Conservation (phyloP, 352 stramenopile genomes). For the Pilasporangium apinafurcum region DNA sequence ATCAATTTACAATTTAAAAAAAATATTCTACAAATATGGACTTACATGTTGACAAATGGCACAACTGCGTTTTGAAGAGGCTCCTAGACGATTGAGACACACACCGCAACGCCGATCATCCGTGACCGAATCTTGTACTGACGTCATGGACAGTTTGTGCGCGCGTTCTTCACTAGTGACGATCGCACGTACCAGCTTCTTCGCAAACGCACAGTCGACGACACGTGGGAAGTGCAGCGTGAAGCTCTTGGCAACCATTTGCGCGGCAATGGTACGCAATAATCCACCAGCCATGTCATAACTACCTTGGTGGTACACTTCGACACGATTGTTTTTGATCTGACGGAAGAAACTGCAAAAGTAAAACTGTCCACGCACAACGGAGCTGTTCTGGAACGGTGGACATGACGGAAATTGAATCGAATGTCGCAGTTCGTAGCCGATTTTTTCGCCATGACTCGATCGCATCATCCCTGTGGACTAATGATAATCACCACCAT, state of each 20-base stretch:
- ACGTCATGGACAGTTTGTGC: constrained; percentile 20
- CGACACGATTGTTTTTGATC: constrained; percentile 36
- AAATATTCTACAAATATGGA: too few species aligned
- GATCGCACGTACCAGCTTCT: constrained; percentile 53
- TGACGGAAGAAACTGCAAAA: constrained; percentile 66
- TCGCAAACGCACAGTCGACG: constrained; percentile 37
- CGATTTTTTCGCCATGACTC: constrained; percentile 20
- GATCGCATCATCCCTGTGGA: constrained; percentile 22
- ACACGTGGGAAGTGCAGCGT: constrained; percentile 30
- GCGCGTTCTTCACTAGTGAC: constrained; percentile 17
- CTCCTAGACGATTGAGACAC: constrained; percentile 23
- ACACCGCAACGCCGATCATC: constrained; percentile 41
- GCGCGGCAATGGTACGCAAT: constrained; percentile 33
- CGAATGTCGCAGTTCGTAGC: constrained; percentile 51
- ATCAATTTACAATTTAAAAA: too few species aligned
- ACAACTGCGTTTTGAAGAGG: constrained; percentile 27
- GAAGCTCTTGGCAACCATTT: constrained; percentile 34
- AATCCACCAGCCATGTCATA: constrained; percentile 48
- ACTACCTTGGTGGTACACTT: constrained; percentile 58
- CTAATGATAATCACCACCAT: not conserved
- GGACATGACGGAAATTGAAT: constrained; percentile 49
- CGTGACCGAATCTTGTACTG: constrained; percentile 21
- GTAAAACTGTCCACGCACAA: constrained; percentile 60
- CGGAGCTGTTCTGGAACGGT: constrained; percentile 35
- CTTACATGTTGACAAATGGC: constrained; percentile 36